Evolutionary conservation across 139 green algal species (phyloP).

Genomic region (Eudorina sp.): DNA sequence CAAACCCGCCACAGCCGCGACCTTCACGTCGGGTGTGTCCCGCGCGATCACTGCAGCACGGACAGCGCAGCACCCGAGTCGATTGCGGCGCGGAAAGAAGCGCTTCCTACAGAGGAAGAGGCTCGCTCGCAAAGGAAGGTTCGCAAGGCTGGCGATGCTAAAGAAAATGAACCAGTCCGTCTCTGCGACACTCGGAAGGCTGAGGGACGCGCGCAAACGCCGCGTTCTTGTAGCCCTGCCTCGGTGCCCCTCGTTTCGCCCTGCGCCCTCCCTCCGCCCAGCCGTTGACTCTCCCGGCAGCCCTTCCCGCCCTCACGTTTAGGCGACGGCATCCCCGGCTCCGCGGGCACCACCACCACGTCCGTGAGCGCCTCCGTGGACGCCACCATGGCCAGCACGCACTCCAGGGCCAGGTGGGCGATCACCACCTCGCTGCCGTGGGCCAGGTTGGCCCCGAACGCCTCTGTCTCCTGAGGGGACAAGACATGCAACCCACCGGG

Average conservation of each 20-base stretch:
- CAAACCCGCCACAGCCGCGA: not conserved
- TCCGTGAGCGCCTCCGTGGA: slow-evolving; percentile 75
- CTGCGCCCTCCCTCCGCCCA: not conserved
- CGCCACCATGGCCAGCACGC: slow-evolving; percentile 69
- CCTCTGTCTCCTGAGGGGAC: slow-evolving; percentile 38
- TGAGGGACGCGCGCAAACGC: no score
- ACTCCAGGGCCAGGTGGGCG: slow-evolving; percentile 74
- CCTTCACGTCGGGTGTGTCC: slow-evolving; percentile 6
- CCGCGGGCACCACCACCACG: slow-evolving; percentile 45
- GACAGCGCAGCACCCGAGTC: no score
- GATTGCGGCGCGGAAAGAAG: no score
- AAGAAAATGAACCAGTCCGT: no score
- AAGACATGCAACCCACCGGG: no score
- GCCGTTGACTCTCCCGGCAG: not conserved
- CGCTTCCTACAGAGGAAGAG: no score
- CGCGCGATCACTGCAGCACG: slow-evolving; percentile 21
- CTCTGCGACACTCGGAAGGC: no score
- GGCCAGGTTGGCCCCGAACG: slow-evolving; percentile 23
- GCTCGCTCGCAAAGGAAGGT: no score
- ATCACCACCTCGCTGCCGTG: slow-evolving; percentile 61
- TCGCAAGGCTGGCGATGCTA: no score
- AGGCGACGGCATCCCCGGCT: slow-evolving; percentile 45
- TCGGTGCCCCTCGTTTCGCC: no score
- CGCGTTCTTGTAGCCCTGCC: no score
- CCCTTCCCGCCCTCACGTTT: slow-evolving; percentile 22